These are phyloP conservation scores for Cymbidium sinense DNA, from an alignment of 106 monocot genomes.

Conservation along the genomic window DNA sequence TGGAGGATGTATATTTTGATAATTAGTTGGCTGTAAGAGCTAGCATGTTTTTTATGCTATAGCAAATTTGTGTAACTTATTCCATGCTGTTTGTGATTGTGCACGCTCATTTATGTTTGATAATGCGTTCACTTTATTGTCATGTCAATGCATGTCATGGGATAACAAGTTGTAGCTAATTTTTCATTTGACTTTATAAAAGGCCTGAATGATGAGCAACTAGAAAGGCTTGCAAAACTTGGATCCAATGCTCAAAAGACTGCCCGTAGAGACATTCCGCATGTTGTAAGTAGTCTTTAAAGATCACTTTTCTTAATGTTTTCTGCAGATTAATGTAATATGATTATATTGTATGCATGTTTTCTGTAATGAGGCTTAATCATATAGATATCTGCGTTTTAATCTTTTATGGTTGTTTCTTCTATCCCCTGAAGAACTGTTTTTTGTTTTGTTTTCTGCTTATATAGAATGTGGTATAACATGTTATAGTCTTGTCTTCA, in stretches of 20 bases:
- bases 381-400: not conserved
- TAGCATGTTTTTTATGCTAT: not conserved
- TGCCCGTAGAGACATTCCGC: conserved; percentile 85
- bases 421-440: not conserved
- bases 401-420: not conserved
- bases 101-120: not conserved
- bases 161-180: not conserved
- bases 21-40: too few relatives aligned
- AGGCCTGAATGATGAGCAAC: conserved; percentile 58
- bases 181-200: conserved; percentile 10
- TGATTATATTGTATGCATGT: not conserved
- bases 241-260: conserved; percentile 82
- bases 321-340: not conserved
- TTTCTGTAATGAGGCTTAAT: not conserved
- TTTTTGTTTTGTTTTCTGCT: not conserved
- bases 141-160: not conserved
- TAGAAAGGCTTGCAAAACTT: conserved; percentile 84
- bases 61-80: too few relatives aligned
- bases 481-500: not conserved
- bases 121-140: not conserved
- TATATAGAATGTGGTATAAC: not conserved
- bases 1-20: too few relatives aligned
- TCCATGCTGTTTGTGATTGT: too few relatives aligned
- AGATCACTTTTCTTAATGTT: not conserved
- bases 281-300: conserved; percentile 55